Conservation (phyloP, 2,329 filamentous ascomycete genomes). For the Pseudogymnoascus sp. region DNA sequence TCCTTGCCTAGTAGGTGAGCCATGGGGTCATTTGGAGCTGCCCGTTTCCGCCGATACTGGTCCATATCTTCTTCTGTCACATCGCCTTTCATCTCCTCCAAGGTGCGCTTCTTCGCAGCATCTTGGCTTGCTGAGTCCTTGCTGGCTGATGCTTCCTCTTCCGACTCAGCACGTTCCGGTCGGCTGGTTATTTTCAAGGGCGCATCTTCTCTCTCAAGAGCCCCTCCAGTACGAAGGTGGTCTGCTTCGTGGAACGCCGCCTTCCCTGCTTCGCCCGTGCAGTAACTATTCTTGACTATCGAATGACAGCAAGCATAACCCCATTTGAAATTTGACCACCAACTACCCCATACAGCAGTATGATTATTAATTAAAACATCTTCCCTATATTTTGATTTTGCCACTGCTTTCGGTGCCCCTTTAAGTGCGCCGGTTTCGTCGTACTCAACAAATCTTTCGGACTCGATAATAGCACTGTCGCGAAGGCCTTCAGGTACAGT, state of each 20-base stretch:
- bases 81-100: slow-evolving; percentile 69
- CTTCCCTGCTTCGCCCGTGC: slow-evolving; percentile 84
- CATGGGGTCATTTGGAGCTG: slow-evolving; percentile 77
- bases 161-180: slow-evolving; percentile 12
- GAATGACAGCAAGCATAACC: slow-evolving; percentile 95
- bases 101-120: slow-evolving; percentile 57
- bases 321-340: slow-evolving; percentile 95
- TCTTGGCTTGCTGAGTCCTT: slow-evolving; percentile 18
- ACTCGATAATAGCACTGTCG: slow-evolving; percentile 64
- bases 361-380: slow-evolving; percentile 88
- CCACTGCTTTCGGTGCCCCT: slow-evolving; percentile 65
- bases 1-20: slow-evolving; percentile 69
- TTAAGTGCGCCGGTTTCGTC: slow-evolving; percentile 86
- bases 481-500: slow-evolving; percentile 53
- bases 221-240: slow-evolving; percentile 40
- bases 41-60: slow-evolving; percentile 67
- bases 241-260: slow-evolving; percentile 71
- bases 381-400: slow-evolving; percentile 86
- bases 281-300: slow-evolving; percentile 91
- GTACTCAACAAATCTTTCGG: slow-evolving; percentile 86
- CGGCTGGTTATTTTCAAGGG: slow-evolving; percentile 18
- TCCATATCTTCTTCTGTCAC: slow-evolving; percentile 81
- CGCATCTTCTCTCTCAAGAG: slow-evolving; percentile 26
- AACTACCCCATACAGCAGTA: slow-evolving; percentile 87
- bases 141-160: slow-evolving; percentile 15